phyloP scores from a whole-genome alignment of 1,284 basidiomycete species.

The Ustilago hordei region DNA sequence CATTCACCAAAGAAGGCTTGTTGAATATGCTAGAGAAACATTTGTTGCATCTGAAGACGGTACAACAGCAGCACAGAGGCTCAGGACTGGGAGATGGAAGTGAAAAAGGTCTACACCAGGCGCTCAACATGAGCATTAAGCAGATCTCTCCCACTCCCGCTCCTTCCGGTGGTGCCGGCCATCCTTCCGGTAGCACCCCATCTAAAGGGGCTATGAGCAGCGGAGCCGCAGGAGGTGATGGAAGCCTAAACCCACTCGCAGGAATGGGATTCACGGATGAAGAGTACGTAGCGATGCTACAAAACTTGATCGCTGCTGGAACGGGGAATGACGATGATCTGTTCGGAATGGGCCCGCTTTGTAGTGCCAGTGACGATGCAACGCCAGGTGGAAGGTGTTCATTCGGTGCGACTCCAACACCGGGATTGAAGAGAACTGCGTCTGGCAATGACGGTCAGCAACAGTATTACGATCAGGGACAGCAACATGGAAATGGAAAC shows the following conservation, averaged over 20 bases:
- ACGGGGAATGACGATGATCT: constrained; percentile 41
- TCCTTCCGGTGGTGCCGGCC: not conserved
- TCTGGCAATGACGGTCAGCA: constrained; percentile 1
- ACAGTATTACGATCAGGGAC: not conserved
- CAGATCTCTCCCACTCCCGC: constrained; percentile 10
- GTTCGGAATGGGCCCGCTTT: not conserved
- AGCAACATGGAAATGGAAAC: not conserved
- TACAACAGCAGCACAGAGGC: constrained; percentile 73
- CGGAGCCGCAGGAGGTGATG: constrained; percentile 21
- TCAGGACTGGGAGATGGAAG: constrained; percentile 3
- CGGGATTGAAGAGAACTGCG: constrained; percentile 1
- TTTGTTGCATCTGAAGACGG: constrained; percentile 88
- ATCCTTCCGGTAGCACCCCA: not conserved
- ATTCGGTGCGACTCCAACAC: not conserved
- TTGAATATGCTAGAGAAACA: constrained; percentile 96
- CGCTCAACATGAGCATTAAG: constrained; percentile 7
- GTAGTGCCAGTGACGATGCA: not conserved
- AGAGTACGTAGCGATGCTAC: constrained; percentile 65
- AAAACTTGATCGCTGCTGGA: constrained; percentile 62
- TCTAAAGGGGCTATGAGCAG: constrained; percentile 7
- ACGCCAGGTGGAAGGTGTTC: constrained; percentile 3
- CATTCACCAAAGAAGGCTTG: constrained; percentile 91
- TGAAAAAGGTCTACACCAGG: not conserved
- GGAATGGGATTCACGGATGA: constrained; percentile 65
- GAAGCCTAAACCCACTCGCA: constrained; percentile 56